Evolutionary conservation across 306 rosid genomes (phyloP).

Genomic region (Trifolium repens): DNA sequence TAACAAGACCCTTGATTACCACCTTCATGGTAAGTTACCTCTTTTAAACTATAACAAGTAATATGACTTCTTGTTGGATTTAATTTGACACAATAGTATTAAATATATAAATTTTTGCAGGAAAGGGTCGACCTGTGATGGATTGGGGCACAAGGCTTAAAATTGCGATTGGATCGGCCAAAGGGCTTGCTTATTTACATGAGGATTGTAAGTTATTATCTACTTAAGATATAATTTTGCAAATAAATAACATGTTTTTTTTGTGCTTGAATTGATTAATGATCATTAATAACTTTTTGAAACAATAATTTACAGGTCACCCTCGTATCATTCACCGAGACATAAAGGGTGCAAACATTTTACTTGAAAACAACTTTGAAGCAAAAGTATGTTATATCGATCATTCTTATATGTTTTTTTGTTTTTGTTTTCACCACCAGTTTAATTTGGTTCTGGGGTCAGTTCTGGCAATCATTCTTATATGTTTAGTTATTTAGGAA

Average conservation of each 20-base stretch:
- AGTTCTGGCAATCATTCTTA: no score
- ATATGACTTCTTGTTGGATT: neutral
- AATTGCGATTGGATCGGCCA: conserved; percentile 83
- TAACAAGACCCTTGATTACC: conserved; percentile 77
- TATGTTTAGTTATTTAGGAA: neutral
- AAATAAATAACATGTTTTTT: neutral
- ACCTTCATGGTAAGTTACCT: conserved; percentile 67
- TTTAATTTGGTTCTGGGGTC: no score
- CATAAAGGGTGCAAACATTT: conserved; percentile 82
- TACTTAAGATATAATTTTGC: neutral
- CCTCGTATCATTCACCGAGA: conserved; percentile 95
- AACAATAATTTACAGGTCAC: conserved; percentile 61
- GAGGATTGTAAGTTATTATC: conserved; percentile 75
- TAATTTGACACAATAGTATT: neutral
- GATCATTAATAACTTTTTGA: neutral
- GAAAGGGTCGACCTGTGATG: conserved; percentile 56
- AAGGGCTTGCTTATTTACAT: conserved; percentile 93
- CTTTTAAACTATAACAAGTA: neutral
- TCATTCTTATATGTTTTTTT: no score
- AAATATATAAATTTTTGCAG: conserved; percentile 38
- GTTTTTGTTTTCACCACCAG: no score
- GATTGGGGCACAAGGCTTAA: conserved; percentile 72
- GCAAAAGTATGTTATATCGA: conserved; percentile 62
- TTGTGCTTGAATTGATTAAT: neutral
- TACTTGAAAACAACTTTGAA: conserved; percentile 74